Base-by-base conservation (phyloP, 2,329 filamentous ascomycete genomes). In the Curvularia sp. region DNA sequence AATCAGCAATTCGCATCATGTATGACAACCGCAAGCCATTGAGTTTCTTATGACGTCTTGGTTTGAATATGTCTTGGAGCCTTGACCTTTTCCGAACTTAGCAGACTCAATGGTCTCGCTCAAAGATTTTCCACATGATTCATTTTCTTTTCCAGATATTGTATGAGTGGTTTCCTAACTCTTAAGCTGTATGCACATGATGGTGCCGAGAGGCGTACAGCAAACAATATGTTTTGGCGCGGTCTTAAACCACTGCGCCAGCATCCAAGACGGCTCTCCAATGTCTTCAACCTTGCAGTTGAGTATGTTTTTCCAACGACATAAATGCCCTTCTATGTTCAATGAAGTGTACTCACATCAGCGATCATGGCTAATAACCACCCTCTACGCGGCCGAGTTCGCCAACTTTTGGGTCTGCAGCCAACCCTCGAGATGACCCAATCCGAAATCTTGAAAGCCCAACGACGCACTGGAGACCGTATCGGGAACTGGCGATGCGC, bases 401-500 rank as follows among this genome's bases (percentile, higher is more conserved):
- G 42, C 39, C 20, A 9, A 20, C 22, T 54, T 7, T 20, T 47
- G 3, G 30, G 22, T 13, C 46, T 54, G 1, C 28, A 31, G 0
- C 30, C 50, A 7, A 28, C 6, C 6, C 50, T 58, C n/a, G 35
- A 48, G 5, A 31, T 35, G 15, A 49, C 38, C 20, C 22, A 42
- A 12, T 20, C 28, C 12, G 15, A 15, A 4, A 38, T 44, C n/a
- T 33, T 49, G 3, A 24, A 53, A 18, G 42, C 35, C 26, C 49
- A 53, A 15, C 43, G 2, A 43, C 5, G 20, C 18, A 7, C 13
- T 13, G 43, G 20, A 10, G n/a, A 28, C 10, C 49, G 30, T 3
- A 24, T 53, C 8, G 55, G 44, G 3, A 28, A 13, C 12, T 57
- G 55, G 35, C 28, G 39, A 18, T 57, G 55, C 13, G 24, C 15